Percentiles rank a stretch among this genome's conserved stretches.
These are phyloP conservation scores for Venturia carpophila DNA, from an alignment of 2,329 filamentous ascomycete genomes.

Conservation along the genomic window DNA sequence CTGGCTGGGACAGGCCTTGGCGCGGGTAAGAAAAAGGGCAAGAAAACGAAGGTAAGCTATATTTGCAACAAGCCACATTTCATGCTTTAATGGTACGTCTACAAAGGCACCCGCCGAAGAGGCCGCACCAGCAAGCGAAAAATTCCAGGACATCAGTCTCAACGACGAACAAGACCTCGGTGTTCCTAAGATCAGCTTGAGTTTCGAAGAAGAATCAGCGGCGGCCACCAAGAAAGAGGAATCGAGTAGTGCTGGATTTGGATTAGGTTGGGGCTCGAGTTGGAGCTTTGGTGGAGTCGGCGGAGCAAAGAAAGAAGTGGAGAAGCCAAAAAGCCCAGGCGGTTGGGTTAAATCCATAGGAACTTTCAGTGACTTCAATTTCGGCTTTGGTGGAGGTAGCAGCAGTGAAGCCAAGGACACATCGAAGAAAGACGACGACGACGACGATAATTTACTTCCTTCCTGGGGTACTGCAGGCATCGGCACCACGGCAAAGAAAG, in stretches of 20 bases:
- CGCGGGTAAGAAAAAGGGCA: slow-evolving; percentile 47
- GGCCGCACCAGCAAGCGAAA: slow-evolving; percentile 29
- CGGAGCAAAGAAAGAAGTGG: slow-evolving; percentile 17
- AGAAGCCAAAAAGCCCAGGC: slow-evolving; percentile 18
- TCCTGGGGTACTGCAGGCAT: slow-evolving; percentile 11
- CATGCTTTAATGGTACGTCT: background rate
- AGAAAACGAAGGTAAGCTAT: slow-evolving; percentile 43
- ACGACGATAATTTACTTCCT: slow-evolving; percentile 16
- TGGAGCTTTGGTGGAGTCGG: slow-evolving; percentile 19
- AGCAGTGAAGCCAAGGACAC: slow-evolving; percentile 11
- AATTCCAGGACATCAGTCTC: slow-evolving; percentile 41
- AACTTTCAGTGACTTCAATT: slow-evolving; percentile 20
- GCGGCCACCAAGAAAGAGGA: slow-evolving; percentile 20
- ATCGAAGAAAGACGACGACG: slow-evolving; percentile 14
- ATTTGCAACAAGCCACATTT: slow-evolving; percentile 14
- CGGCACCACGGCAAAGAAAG: background rate
- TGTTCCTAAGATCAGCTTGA: slow-evolving; percentile 41
- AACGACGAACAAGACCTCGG: slow-evolving; percentile 31
- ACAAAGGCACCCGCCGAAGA: slow-evolving; percentile 21
- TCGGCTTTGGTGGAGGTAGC: slow-evolving; percentile 18
- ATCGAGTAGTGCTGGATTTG: slow-evolving; percentile 23
- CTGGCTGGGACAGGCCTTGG: slow-evolving; percentile 26
- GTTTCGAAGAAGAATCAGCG: slow-evolving; percentile 33
- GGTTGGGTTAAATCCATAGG: slow-evolving; percentile 17
- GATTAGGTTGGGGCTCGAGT: background rate